These are phyloP conservation scores for Leccinum proliferum DNA, from an alignment of 1,284 basidiomycete genomes.

Conservation along the genomic window DNA sequence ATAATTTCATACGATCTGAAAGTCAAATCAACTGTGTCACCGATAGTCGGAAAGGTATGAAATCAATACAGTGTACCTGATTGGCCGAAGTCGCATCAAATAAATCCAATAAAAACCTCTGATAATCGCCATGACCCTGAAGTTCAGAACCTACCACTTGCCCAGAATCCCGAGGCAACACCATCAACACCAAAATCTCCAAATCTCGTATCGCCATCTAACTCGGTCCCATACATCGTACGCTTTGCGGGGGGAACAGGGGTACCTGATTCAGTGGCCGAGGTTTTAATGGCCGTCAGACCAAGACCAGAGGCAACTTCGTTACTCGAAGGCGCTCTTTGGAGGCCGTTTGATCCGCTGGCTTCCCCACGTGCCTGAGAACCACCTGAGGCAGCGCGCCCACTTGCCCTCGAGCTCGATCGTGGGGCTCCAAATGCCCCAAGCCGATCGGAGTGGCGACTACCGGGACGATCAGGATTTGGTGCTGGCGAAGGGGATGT, in stretches of 20 bases:
- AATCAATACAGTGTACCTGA: conserved; percentile 7
- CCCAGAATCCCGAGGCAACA: conserved; percentile 65
- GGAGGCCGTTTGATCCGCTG: conserved; percentile 23
- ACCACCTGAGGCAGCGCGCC: conserved; percentile 26
- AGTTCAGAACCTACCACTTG: conserved; percentile 36
- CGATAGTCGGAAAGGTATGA: background rate
- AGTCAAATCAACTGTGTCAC: background rate
- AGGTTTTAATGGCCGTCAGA: conserved; percentile 30
- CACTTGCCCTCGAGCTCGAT: conserved; percentile 29
- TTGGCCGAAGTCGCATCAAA: conserved; percentile 9
- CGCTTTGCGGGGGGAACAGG: conserved; percentile 40
- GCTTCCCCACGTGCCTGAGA: conserved; percentile 25
- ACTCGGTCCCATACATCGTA: conserved; percentile 78
- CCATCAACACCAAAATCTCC: conserved; percentile 77
- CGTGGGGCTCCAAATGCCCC: conserved; percentile 27
- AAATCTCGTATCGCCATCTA: conserved; percentile 69
- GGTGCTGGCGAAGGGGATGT: conserved; percentile 63
- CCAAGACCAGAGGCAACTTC: conserved; percentile 36
- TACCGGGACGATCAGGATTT: conserved; percentile 30
- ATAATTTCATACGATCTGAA: conserved; percentile 13
- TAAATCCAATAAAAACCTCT: conserved; percentile 7
- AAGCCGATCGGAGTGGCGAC: conserved; percentile 30
- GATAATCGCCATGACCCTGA: conserved; percentile 12
- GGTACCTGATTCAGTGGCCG: conserved; percentile 25
- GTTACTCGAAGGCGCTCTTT: conserved; percentile 31